Conservation (phyloP, 768 basidiomycete species). For the Ramaria sp. region DNA sequence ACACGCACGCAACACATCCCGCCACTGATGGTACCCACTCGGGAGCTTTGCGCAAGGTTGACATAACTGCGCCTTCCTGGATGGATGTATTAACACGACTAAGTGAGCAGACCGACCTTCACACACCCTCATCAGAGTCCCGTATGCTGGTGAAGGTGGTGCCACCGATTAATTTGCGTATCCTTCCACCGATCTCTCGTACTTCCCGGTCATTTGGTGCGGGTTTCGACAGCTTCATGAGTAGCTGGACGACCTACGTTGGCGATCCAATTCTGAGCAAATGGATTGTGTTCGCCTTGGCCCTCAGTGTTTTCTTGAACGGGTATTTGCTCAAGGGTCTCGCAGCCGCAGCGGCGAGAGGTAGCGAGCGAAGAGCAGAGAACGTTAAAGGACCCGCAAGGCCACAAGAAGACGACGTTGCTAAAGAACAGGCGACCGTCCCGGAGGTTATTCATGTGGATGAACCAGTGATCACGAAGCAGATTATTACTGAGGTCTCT, state of each 20-base stretch:
- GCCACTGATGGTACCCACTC: slow-evolving; percentile 5
- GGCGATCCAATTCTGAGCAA: slow-evolving; percentile 91
- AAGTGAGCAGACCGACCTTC: slow-evolving; percentile 18
- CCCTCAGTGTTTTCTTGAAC: slow-evolving; percentile 80
- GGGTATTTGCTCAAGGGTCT: slow-evolving; percentile 88
- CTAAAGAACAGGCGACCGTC: slow-evolving; percentile 6
- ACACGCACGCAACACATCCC: slow-evolving; percentile 17
- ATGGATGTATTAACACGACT: slow-evolving; percentile 30
- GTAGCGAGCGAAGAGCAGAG: background rate
- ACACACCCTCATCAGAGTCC: slow-evolving; percentile 10
- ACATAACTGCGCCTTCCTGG: slow-evolving; percentile 47
- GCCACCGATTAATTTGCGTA: slow-evolving; percentile 30
- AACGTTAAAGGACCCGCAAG: background rate
- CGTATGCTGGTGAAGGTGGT: slow-evolving; percentile 53
- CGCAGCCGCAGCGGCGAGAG: slow-evolving; percentile 37
- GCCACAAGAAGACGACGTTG: slow-evolving; percentile 6
- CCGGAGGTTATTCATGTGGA: background rate
- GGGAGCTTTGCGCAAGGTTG: slow-evolving; percentile 40
- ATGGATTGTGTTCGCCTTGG: slow-evolving; percentile 86
- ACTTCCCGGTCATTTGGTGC: slow-evolving; percentile 30
- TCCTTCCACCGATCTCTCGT: slow-evolving; percentile 22
- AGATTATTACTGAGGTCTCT: background rate
- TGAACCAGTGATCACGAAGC: background rate
- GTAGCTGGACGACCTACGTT: slow-evolving; percentile 80
- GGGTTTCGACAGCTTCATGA: slow-evolving; percentile 78